Base-by-base conservation (phyloP, 495 filamentous ascomycete genomes). In the Geopyxis carbonaria region DNA sequence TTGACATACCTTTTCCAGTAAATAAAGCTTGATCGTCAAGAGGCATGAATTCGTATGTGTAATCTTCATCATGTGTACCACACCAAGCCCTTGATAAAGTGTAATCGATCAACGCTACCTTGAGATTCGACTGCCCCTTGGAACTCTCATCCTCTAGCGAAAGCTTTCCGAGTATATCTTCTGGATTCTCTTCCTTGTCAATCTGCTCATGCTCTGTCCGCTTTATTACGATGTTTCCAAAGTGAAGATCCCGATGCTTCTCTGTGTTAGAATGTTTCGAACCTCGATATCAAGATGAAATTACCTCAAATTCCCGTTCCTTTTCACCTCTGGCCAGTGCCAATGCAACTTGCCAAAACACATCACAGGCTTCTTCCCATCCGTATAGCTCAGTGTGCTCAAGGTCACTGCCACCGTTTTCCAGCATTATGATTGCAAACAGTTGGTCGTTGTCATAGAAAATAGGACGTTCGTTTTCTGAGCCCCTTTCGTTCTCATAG, bases 91-190 rank as follows among this genome's bases (percentile, higher is more conserved):
- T 47, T 6, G 52, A 56, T 15, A 56, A 45, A 0, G 53, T 56
- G 40, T 56, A 56, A 38, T 56, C 53, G 19, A 56, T 56, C 22
- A 56, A 37, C 3, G 53, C 40, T 4, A 52, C 52, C 24, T 56
- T 45, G 7, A 56, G 45, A 5, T 38, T 30, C 18, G 24, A 22
- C 3, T 36, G 21, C 2, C 7, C n/a, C 9, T 18, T 13, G 2
- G 2, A 3, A 3, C 31, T 33, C 1, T 9, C 15, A 11, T 33
- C 46, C 5, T 41, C 20, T 8, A 45, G 14, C 22, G 33, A 41
- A 15, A 40, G 34, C 21, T 42, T 37, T 1, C 34, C 34, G n/a
- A 42, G 34, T 20, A 45, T 34, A 8, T 36, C 34, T 9, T 48
- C 29, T 8, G 30, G 31, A 14, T 13, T 32, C 13, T 29, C 22